Base-by-base conservation (phyloP, 2,329 filamentous ascomycete species). In the Fusarium transvaalense region DNA sequence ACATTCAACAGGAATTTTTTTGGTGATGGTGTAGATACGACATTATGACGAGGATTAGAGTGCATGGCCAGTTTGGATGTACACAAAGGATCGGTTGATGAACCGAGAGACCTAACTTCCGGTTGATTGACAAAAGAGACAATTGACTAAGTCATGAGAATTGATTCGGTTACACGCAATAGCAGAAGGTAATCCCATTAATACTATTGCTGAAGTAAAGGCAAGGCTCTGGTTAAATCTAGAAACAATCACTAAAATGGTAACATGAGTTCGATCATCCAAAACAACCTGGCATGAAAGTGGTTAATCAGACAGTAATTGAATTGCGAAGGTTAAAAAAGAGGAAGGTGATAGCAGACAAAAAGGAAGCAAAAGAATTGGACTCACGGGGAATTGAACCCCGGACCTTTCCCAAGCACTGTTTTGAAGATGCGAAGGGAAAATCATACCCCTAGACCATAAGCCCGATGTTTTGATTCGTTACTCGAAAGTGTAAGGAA, bases 361-460 rank as follows among this genome's bases (percentile, higher is more conserved):
- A 38, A 38, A 38, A 38, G 0, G 0, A 5, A 3, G 2, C 27
- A 41, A 64, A 64, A 64, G 50, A 15, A 15, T 23, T 64, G 61
- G 60, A 64, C 61, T 64, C 61, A 64, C 61, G 38, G 61, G 61
- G 61, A 64, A 59, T 64, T 64, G 61, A 64, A 64, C 61, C 61
- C 61, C 52, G 61, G 61, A 64, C 61, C 61, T 59, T 59, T 64
- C 61, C 61, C 60, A 64, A 43, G 42, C 43, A 43, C 21, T 34
- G 34, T 48, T 34, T 4, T 3, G n/a, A 46, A 51, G 23, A 58
- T 64, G 61, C 60, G 61, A 64, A 64, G 61, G 51, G 61, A 64
- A 59, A 59, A 64, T 64, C 60, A 64, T 64, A 52, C 61, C 61
- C 61, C 61, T 64, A 64, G 61, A 64, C 60, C 60, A 64, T 64